Percentiles rank a stretch among this genome's conserved stretches.
Evolutionary conservation across 306 rosid species (phyloP).

Genomic region (Dryas alaskensis): DNA sequence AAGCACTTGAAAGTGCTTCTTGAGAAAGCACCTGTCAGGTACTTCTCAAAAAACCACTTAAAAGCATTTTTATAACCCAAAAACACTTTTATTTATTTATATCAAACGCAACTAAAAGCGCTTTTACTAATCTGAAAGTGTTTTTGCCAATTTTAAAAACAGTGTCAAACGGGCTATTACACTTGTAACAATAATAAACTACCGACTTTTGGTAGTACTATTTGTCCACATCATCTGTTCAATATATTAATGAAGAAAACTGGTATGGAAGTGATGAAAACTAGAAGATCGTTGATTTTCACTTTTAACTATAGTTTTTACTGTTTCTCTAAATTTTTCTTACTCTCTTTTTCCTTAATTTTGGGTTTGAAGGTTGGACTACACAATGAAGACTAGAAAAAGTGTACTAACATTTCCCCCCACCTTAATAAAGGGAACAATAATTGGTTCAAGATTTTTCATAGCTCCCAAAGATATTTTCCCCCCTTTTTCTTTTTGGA

Average conservation of each 20-base stretch:
- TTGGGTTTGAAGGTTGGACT: neutral
- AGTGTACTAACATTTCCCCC: neutral
- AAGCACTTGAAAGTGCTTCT: too few species aligned
- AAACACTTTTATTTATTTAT: too few species aligned
- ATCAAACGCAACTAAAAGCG: too few species aligned
- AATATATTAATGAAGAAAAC: neutral
- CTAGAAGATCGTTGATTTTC: neutral
- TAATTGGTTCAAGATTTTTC: neutral
- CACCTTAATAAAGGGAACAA: neutral
- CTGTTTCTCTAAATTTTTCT: too few species aligned
- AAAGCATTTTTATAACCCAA: too few species aligned
- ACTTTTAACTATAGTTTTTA: too few species aligned
- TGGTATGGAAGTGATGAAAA: neutral
- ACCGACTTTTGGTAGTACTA: neutral
- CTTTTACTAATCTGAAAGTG: too few species aligned
- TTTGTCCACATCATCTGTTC: neutral
- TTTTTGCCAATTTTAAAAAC: too few species aligned
- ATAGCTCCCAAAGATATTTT: neutral
- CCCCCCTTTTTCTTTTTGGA: neutral
- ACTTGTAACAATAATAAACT: neutral
- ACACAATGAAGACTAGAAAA: neutral
- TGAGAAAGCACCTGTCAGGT: too few species aligned
- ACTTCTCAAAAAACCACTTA: too few species aligned
- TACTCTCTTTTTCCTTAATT: too few species aligned
- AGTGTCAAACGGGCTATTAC: too few species aligned